Percentiles rank a stretch among this genome's conserved stretches.
Conservation (phyloP, 805 yeast genomes). For the Yarrowia hollandica region DNA sequence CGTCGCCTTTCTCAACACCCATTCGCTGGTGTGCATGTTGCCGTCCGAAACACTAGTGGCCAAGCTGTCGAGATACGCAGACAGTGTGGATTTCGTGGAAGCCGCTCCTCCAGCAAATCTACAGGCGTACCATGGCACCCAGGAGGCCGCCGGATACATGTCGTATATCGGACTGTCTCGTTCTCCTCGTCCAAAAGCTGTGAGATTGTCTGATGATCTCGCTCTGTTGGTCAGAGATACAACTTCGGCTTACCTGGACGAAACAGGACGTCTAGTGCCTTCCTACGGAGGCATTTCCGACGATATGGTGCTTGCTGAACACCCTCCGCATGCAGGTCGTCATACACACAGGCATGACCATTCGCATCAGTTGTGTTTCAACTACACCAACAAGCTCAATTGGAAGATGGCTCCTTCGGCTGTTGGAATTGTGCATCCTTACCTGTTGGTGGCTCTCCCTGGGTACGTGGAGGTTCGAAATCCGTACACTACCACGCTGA, state of each 20-base stretch:
- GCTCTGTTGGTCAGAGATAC: slow-evolving; percentile 21
- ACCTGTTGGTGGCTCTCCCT: slow-evolving; percentile 40
- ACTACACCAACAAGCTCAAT: slow-evolving; percentile 27
- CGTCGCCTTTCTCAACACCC: slow-evolving; percentile 36
- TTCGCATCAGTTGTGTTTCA: slow-evolving; percentile 12
- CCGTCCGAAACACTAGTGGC: slow-evolving; percentile 35
- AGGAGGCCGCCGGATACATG: slow-evolving; percentile 14
- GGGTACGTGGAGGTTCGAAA: slow-evolving; percentile 45
- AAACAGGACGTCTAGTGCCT: slow-evolving; percentile 4
- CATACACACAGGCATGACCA: slow-evolving; percentile 2
- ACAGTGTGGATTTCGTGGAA: not conserved
- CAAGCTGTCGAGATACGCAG: slow-evolving; percentile 31
- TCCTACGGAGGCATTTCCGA: slow-evolving; percentile 22
- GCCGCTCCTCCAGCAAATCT: slow-evolving; percentile 11
- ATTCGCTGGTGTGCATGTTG: slow-evolving; percentile 36
- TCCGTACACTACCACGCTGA: slow-evolving; percentile 42
- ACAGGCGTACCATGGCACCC: slow-evolving; percentile 7
- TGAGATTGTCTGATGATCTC: not conserved
- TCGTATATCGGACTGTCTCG: slow-evolving; percentile 12
- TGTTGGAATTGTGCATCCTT: slow-evolving; percentile 41
- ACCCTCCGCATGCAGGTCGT: not conserved
- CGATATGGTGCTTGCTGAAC: slow-evolving; percentile 14
- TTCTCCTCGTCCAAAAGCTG: slow-evolving; percentile 22
- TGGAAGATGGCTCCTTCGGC: slow-evolving; percentile 9
- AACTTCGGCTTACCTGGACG: slow-evolving; percentile 18